Evolutionary conservation across 2,329 filamentous ascomycete genomes (phyloP), one percentile per base, ranked within the genome.

Genomic region (Exophiala viscosa): DNA sequence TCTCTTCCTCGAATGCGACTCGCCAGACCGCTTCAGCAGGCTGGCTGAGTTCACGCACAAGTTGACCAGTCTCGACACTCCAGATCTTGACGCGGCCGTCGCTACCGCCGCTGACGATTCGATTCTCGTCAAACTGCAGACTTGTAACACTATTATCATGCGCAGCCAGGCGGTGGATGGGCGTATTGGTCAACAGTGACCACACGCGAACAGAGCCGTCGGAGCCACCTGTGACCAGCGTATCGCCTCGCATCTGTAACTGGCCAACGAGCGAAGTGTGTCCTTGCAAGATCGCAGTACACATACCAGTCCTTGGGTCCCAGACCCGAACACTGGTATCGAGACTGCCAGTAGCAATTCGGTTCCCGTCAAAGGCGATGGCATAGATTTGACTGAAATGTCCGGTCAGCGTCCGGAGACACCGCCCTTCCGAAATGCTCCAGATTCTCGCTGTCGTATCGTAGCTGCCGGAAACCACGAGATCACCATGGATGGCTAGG

Each of bases 381-480:
- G 93, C 93, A 68, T 99, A 99, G 53, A 99, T 99, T 68, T 99
- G 93, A 67, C 92, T 97, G 72, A 96, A 99, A 71, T 99, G 93
- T 0, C 93, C 93, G 40, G 87, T 85, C 35, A 99, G 78, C 0
- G 90, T 96, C 61, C 92, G 86, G 49, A 97, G 75, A 69, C 93
- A 99, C 58, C 90, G 85, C 28, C 93, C 93, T 71, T 96, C 89
- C 1, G 90, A 95, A 47, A 99, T 97, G 69, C 89, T 96, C 93
- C 93, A 99, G 52, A 99, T 92, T 63, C 90, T 87, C 17, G 93
- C 93, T 17, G 90, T 96, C 5, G 93, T 96, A 69, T 99, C 93
- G 71, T 99, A 99, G 70, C 90, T 96, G 52, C 93, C 93, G 28
- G 91, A 96, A n/a, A 99, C 93, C 36, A 97, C 89, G 60, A 96